A percentile compares a stretch with the other conserved stretches of the same genome.
These are phyloP conservation scores for Cubamyces lactineus DNA, from an alignment of 768 basidiomycete genomes.

Conservation along the genomic window DNA sequence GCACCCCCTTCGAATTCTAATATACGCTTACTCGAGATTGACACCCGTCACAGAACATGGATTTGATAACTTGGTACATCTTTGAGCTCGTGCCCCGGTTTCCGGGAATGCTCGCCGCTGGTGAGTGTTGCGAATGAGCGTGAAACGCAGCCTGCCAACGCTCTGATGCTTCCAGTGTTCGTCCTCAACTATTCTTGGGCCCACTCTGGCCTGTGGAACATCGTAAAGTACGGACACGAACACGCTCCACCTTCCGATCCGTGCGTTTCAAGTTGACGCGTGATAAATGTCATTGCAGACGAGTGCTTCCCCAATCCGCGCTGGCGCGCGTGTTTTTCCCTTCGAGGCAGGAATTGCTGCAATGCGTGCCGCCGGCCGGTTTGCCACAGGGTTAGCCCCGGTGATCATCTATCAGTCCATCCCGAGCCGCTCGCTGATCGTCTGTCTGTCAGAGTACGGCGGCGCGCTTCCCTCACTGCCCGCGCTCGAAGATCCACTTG, in stretches of 20 bases:
- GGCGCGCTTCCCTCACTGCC: slow-evolving; percentile 58
- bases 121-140: slow-evolving; percentile 39
- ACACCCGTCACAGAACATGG: slow-evolving; percentile 49
- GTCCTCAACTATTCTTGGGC: slow-evolving; percentile 77
- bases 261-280: slow-evolving; percentile 15
- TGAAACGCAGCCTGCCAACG: background rate
- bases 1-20: slow-evolving; percentile 7
- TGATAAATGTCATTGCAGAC: slow-evolving; percentile 43
- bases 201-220: slow-evolving; percentile 67
- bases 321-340: slow-evolving; percentile 71
- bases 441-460: slow-evolving; percentile 59
- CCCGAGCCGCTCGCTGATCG: slow-evolving; percentile 25
- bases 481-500: slow-evolving; percentile 54
- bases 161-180: slow-evolving; percentile 49
- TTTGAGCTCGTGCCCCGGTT: slow-evolving; percentile 70
- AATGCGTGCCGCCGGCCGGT: slow-evolving; percentile 52
- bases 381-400: slow-evolving; percentile 59
- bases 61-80: slow-evolving; percentile 65
- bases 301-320: slow-evolving; percentile 60
- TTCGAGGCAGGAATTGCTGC: slow-evolving; percentile 54
- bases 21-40: background rate
- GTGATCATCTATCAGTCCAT: slow-evolving; percentile 11
- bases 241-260: background rate
- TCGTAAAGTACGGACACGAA: slow-evolving; percentile 56
- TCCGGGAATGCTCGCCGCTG: slow-evolving; percentile 77